Conservation (phyloP, 257 asterid species). For the Misopates orontium region DNA sequence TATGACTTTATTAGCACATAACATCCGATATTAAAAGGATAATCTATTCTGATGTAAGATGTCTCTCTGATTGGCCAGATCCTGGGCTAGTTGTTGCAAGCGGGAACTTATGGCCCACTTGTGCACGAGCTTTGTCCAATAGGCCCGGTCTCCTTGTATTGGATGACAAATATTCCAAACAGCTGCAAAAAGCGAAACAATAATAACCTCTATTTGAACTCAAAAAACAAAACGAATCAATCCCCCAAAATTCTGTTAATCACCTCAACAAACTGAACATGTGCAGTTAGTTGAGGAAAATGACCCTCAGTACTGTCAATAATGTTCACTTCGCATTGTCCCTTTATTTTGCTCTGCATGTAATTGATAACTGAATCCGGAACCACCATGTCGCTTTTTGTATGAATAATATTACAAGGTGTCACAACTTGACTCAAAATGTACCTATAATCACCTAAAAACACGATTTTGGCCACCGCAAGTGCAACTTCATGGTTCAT, state of each 20-base stretch:
- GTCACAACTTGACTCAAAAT: constrained; percentile 52
- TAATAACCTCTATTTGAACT: neutral
- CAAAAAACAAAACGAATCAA: neutral
- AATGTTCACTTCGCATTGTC: constrained; percentile 43
- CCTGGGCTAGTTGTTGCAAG: no score
- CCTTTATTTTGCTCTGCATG: constrained; percentile 54
- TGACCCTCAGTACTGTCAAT: constrained; percentile 56
- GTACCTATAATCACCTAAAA: constrained; percentile 51
- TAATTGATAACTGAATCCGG: constrained; percentile 56
- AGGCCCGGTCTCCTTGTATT: no score
- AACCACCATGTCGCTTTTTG: constrained; percentile 58
- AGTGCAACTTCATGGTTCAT: constrained; percentile 60
- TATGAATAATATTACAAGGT: constrained; percentile 60
- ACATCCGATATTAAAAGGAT: no score
- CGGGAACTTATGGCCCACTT: no score
- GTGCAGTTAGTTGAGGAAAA: constrained; percentile 82
- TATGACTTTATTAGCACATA: no score
- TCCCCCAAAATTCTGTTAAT: constrained; percentile 40
- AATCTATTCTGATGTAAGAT: no score
- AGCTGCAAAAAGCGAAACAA: neutral
- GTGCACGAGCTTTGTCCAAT: no score
- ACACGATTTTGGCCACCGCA: constrained; percentile 62
- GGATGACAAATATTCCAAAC: neutral
- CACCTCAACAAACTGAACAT: constrained; percentile 47
- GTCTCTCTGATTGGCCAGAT: no score